These are phyloP conservation scores for Angomonas ambiguus DNA, from an alignment of 208 protist genomes.

Conservation along the genomic window DNA sequence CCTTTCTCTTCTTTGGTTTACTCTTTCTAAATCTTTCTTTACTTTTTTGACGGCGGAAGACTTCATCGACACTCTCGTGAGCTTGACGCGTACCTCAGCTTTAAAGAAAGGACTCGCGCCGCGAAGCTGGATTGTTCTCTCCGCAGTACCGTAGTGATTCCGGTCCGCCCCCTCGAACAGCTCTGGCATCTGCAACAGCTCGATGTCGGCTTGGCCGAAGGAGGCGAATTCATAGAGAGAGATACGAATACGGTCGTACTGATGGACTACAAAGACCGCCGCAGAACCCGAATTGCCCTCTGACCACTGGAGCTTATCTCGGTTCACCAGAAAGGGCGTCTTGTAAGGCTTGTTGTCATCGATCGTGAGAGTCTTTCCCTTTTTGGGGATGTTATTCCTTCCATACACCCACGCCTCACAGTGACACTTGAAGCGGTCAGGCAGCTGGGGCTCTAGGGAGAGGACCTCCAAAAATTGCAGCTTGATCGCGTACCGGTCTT, in stretches of 20 bases:
- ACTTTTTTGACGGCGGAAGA: constrained; percentile 21
- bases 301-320: constrained; percentile 42
- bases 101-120: constrained; percentile 16
- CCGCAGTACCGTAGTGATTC: constrained; percentile 14
- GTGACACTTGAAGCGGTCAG: constrained; percentile 66
- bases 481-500: constrained; percentile 37
- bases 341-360: constrained; percentile 41
- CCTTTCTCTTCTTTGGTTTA: constrained; percentile 23
- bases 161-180: constrained; percentile 27
- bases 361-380: constrained; percentile 17
- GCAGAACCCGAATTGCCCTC: constrained; percentile 21
- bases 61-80: constrained; percentile 39
- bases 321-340: constrained; percentile 46
- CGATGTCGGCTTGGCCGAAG: constrained; percentile 56
- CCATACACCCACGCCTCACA: constrained; percentile 68
- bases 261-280: constrained; percentile 55
- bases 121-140: constrained; percentile 24
- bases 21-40: constrained; percentile 19
- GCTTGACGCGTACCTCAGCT: constrained; percentile 37
- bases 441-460: constrained; percentile 46
- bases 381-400: constrained; percentile 7
- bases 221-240: constrained; percentile 65
- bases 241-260: constrained; percentile 67
- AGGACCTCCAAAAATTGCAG: constrained; percentile 62
- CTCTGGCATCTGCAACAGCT: constrained; percentile 42